phyloP scores from a whole-genome alignment of 2,329 filamentous ascomycete genomes.

The Fusarium nisikadoi region DNA sequence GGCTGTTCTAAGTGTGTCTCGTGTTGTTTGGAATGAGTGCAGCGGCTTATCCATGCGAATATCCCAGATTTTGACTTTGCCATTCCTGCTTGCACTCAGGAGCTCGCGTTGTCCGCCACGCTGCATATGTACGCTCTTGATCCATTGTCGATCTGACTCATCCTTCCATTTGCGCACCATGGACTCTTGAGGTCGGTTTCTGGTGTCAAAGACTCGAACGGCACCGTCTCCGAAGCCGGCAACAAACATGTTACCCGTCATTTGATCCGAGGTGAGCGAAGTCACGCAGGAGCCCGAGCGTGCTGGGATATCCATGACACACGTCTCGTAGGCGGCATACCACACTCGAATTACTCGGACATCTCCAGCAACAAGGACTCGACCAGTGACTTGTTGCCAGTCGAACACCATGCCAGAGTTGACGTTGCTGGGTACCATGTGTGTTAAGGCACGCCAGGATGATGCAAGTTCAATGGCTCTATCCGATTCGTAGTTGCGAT shows the following conservation, averaged over 20 bases:
- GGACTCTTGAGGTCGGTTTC: constrained; percentile 82
- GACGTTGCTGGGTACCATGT: constrained; percentile 92
- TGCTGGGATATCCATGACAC: constrained; percentile 91
- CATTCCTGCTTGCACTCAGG: constrained; percentile 88
- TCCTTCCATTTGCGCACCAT: constrained; percentile 99
- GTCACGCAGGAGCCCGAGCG: constrained; percentile 96
- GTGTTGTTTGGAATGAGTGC: constrained; percentile 78
- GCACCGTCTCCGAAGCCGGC: constrained; percentile 97
- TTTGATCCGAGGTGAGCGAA: constrained; percentile 94
- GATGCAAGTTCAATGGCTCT: constrained; percentile 85
- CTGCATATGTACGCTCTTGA: constrained; percentile 96
- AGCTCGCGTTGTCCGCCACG: constrained; percentile 93
- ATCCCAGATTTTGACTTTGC: constrained; percentile 96
- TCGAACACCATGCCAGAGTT: constrained; percentile 97
- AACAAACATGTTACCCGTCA: constrained; percentile 95
- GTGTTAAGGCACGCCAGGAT: constrained; percentile 89
- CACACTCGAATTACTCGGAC: constrained; percentile 95
- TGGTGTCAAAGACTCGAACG: constrained; percentile 92
- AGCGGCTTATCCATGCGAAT: constrained; percentile 86
- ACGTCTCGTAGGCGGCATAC: constrained; percentile 94
- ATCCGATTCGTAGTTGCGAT: constrained; percentile 87
- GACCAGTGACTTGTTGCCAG: constrained; percentile 98
- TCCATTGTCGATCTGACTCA: constrained; percentile 85
- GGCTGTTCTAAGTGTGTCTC: constrained; percentile 82
- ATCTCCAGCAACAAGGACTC: constrained; percentile 94